Evolutionary conservation across 2,329 filamentous ascomycete genomes (phyloP).

Genomic region (Trichoderma sp.): DNA sequence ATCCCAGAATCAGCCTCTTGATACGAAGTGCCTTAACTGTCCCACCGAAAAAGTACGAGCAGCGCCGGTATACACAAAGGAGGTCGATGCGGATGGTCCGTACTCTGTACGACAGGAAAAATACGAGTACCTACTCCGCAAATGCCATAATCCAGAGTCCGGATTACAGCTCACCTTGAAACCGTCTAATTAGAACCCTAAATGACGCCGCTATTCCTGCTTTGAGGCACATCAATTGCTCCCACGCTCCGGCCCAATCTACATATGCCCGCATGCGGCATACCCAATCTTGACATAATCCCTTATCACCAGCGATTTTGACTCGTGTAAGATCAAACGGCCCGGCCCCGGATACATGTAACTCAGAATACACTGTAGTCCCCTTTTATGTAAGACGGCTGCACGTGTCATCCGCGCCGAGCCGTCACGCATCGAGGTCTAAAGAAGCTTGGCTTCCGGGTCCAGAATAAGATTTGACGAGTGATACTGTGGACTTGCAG

Average conservation of each 20-base stretch:
- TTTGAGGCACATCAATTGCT: neutral
- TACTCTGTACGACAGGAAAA: neutral
- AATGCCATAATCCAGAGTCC: neutral
- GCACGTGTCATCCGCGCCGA: slow-evolving; percentile 15
- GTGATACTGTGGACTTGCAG: neutral
- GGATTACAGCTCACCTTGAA: slow-evolving; percentile 9
- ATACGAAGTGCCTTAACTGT: neutral
- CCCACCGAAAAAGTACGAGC: neutral
- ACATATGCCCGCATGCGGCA: neutral
- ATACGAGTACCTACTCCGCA: neutral
- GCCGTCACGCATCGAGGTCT: slow-evolving; percentile 1
- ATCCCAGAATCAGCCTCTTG: neutral
- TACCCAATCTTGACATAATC: neutral
- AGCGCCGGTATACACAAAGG: neutral
- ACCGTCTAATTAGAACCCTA: neutral
- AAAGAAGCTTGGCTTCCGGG: neutral
- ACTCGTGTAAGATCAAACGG: neutral
- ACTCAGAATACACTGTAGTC: neutral
- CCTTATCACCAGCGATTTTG: neutral
- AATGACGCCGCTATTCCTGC: neutral
- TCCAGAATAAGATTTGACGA: neutral
- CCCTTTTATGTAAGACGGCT: neutral
- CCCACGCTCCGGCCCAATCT: neutral
- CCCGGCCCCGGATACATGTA: neutral
- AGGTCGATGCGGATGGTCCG: neutral